Conservation (phyloP, 208 protist genomes). For the Leishmania lainsoni region DNA sequence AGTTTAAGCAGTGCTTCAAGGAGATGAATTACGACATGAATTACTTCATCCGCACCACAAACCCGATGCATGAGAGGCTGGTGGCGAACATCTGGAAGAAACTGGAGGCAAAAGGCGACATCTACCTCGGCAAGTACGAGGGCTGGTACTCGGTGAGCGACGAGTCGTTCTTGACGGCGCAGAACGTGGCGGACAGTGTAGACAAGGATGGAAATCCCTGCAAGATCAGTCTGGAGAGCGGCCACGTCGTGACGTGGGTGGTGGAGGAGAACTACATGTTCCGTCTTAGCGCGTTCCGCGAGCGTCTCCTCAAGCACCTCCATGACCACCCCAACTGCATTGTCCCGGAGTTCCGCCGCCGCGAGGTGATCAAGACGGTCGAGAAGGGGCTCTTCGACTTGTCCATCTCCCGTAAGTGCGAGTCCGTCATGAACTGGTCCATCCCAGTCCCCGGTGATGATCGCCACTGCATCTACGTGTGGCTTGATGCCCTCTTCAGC, state of each 20-base stretch:
- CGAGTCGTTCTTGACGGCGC: slow-evolving; percentile 94
- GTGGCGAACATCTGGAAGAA: slow-evolving; percentile 90
- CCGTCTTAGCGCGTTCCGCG: slow-evolving; percentile 89
- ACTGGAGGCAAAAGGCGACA: slow-evolving; percentile 91
- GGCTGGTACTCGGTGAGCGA: slow-evolving; percentile 99
- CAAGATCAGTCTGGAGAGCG: slow-evolving; percentile 94
- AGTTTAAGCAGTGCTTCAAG: slow-evolving; percentile 92
- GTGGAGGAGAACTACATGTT: slow-evolving; percentile 99
- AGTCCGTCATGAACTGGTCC: slow-evolving; percentile 94
- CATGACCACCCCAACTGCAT: slow-evolving; percentile 89
- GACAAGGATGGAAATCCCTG: slow-evolving; percentile 89
- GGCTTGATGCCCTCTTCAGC: slow-evolving; percentile 99
- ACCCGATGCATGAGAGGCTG: slow-evolving; percentile 78
- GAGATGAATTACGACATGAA: slow-evolving; percentile 91
- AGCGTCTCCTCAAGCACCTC: slow-evolving; percentile 89
- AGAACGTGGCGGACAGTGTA: slow-evolving; percentile 84
- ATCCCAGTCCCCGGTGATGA: slow-evolving; percentile 96
- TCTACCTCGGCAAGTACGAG: slow-evolving; percentile 98
- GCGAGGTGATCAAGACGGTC: slow-evolving; percentile 91
- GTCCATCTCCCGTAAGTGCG: slow-evolving; percentile 94
- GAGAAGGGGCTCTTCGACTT: slow-evolving; percentile 94
- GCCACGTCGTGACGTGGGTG: slow-evolving; percentile 94
- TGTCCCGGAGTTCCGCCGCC: slow-evolving; percentile 89
- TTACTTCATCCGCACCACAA: slow-evolving; percentile 98
- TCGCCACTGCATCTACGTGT: slow-evolving; percentile 98